Percentiles rank a stretch among this genome's conserved stretches.
phyloP scores from a whole-genome alignment of 306 rosid species.

The Gastrolobium villosum region DNA sequence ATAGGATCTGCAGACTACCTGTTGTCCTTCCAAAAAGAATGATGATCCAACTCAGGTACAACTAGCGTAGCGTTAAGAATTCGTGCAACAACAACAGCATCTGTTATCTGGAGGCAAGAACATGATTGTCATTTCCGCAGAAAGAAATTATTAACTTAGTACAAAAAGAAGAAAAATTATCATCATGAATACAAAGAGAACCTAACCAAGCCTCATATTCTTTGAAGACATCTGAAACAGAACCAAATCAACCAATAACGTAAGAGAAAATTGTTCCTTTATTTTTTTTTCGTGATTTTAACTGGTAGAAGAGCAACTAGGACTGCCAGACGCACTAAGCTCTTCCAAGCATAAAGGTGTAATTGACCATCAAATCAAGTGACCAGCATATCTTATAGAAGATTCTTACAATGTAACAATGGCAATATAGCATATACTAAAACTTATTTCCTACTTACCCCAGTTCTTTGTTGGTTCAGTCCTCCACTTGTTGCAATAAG shows the following conservation, averaged over 20 bases:
- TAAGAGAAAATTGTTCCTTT: background rate
- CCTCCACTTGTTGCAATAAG: slow-evolving; percentile 99
- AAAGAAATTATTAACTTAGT: slow-evolving; percentile 22
- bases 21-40: slow-evolving; percentile 94
- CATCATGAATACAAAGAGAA: slow-evolving; percentile 12
- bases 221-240: slow-evolving; percentile 11
- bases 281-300: slow-evolving; percentile 21
- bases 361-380: slow-evolving; percentile 16
- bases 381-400: slow-evolving; percentile 20
- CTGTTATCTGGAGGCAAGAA: slow-evolving; percentile 81
- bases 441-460: slow-evolving; percentile 67
- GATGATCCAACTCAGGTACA: slow-evolving; percentile 95
- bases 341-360: slow-evolving; percentile 20
- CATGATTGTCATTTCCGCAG: slow-evolving; percentile 47
- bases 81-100: slow-evolving; percentile 96
- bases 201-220: slow-evolving; percentile 39
- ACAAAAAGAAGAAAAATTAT: background rate
- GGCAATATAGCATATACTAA: slow-evolving; percentile 30
- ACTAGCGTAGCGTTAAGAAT: slow-evolving; percentile 97
- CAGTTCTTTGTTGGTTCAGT: slow-evolving; percentile 95
- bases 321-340: slow-evolving; percentile 1
- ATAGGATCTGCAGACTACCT: slow-evolving; percentile 61
- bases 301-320: slow-evolving; percentile 20
- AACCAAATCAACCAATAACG: background rate
- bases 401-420: background rate